phyloP scores from a whole-genome alignment of 176 grass and related monocot species.

The Musa itinerans region DNA sequence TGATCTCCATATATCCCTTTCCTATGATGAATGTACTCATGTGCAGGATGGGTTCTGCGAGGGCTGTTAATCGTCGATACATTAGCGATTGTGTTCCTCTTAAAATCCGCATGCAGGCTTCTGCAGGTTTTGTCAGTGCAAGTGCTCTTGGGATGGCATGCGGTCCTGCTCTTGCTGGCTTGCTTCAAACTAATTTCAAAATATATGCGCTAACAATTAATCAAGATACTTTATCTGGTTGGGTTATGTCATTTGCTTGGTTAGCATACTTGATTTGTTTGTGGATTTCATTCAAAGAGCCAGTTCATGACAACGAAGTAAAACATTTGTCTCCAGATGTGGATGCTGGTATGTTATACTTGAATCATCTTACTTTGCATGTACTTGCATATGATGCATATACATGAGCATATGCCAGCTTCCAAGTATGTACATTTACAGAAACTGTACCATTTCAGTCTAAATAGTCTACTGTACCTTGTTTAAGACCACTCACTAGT shows the following conservation, averaged over 20 bases:
- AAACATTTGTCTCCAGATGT: slow-evolving; percentile 11
- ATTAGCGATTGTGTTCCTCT: slow-evolving; percentile 93
- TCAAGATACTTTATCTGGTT: slow-evolving; percentile 84
- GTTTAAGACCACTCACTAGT: background rate
- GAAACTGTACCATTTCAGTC: no score
- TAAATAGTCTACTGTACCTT: no score
- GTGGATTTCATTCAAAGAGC: slow-evolving; percentile 82
- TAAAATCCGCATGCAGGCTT: slow-evolving; percentile 82
- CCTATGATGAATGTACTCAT: background rate
- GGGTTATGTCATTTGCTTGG: slow-evolving; percentile 91
- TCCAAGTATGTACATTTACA: no score
- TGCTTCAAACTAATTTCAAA: slow-evolving; percentile 94
- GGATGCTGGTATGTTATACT: slow-evolving; percentile 38
- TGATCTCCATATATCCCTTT: background rate
- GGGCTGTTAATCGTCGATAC: slow-evolving; percentile 92
- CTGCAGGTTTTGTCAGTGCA: slow-evolving; percentile 85
- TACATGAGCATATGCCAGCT: background rate
- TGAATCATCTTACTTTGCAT: background rate
- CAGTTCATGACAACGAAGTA: slow-evolving; percentile 41
- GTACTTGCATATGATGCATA: background rate
- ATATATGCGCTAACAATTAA: slow-evolving; percentile 73
- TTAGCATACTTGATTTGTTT: slow-evolving; percentile 71
- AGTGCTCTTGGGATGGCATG: slow-evolving; percentile 96
- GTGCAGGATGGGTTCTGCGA: slow-evolving; percentile 79
- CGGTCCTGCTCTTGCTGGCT: slow-evolving; percentile 84